phyloP scores from a whole-genome alignment of 139 green algal genomes.

The Coelastrella sp. region DNA sequence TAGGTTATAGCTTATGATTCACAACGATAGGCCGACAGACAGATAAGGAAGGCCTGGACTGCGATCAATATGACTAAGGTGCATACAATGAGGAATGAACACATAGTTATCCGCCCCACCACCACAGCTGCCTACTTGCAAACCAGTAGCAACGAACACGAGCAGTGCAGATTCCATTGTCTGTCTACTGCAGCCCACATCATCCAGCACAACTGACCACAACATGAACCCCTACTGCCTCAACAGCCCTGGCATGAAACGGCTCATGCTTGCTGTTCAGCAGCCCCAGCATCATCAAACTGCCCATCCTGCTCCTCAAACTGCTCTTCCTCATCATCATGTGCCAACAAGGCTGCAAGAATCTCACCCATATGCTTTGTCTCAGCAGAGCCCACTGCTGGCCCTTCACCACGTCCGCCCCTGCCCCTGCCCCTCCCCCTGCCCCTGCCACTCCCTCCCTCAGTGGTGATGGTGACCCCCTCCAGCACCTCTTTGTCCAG shows the following conservation, averaged over 20 bases:
- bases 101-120: too few species aligned
- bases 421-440: slow-evolving; percentile 25
- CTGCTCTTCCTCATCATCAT: slow-evolving; percentile 31
- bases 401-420: slow-evolving; percentile 32
- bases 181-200: not conserved
- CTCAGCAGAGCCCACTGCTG: slow-evolving; percentile 39
- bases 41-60: too few species aligned
- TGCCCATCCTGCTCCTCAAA: slow-evolving; percentile 4
- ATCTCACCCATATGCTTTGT: slow-evolving; percentile 72
- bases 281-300: not conserved
- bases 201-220: not conserved
- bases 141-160: too few species aligned
- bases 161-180: too few species aligned
- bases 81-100: too few species aligned
- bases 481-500: slow-evolving; percentile 72
- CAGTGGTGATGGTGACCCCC: slow-evolving; percentile 32
- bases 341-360: slow-evolving; percentile 59
- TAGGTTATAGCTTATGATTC: too few species aligned
- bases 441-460: slow-evolving; percentile 10
- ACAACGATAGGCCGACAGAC: too few species aligned
- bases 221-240: not conserved
- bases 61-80: too few species aligned
- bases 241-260: not conserved
- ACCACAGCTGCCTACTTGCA: too few species aligned
- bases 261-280: not conserved